Conservation (phyloP, 2,329 filamentous ascomycete species). For the Ophiostoma perfectum region DNA sequence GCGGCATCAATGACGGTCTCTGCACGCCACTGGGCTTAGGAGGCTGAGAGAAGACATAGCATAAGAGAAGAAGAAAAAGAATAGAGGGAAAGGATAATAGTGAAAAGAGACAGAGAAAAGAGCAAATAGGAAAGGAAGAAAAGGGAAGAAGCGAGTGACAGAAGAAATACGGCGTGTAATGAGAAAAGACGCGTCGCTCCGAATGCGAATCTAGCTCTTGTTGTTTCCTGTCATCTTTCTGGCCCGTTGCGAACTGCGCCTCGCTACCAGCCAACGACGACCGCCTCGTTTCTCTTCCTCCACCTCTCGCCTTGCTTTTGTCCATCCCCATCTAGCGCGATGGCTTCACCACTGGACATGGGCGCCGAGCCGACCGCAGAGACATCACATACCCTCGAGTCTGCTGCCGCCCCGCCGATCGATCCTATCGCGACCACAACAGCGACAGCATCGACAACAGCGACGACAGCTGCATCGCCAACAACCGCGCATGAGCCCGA, state of each 20-base stretch:
- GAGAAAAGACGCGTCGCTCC: slow-evolving; percentile 7
- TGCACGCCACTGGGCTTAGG: neutral
- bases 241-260: neutral
- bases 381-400: slow-evolving; percentile 33
- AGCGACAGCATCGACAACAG: neutral
- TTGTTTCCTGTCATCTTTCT: slow-evolving; percentile 1
- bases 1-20: slow-evolving; percentile 3
- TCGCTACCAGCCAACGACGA: neutral
- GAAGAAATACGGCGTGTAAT: neutral
- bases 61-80: neutral
- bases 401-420: slow-evolving; percentile 33
- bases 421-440: slow-evolving; percentile 26
- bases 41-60: slow-evolving; percentile 1
- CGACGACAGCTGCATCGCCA: slow-evolving; percentile 25
- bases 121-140: neutral
- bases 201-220: neutral
- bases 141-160: neutral
- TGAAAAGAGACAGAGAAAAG: neutral
- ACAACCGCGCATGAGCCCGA: neutral
- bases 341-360: slow-evolving; percentile 36
- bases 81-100: neutral
- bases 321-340: neutral
- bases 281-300: neutral
- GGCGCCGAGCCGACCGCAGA: slow-evolving; percentile 26
- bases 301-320: neutral